Conservation (phyloP, 1,284 basidiomycete species). For the Ustanciosporium gigantosporum region DNA sequence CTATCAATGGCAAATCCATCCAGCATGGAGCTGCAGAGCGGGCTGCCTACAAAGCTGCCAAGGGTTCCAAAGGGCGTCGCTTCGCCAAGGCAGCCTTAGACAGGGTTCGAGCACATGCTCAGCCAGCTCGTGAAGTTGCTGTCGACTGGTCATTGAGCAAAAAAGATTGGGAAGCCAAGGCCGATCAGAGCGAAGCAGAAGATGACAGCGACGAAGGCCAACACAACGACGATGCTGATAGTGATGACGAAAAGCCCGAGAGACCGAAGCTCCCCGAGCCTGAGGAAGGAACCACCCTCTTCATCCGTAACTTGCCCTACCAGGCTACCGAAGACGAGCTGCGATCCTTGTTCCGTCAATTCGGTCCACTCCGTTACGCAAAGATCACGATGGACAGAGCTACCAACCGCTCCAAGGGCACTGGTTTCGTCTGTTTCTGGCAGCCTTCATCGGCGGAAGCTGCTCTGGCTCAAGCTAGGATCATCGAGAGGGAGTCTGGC, state of each 20-base stretch:
- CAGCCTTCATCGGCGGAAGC: constrained; percentile 85
- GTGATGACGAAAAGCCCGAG: constrained; percentile 56
- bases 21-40: constrained; percentile 72
- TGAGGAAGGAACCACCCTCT: constrained; percentile 78
- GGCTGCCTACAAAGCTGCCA: constrained; percentile 68
- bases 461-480: constrained; percentile 74
- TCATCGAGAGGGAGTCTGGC: constrained; percentile 50
- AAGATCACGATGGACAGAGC: constrained; percentile 83
- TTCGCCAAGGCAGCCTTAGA: constrained; percentile 64
- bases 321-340: constrained; percentile 66
- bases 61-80: constrained; percentile 72
- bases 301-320: constrained; percentile 92
- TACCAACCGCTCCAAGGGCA: constrained; percentile 85
- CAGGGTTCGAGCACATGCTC: constrained; percentile 33
- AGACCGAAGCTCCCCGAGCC: constrained; percentile 49
- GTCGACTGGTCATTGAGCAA: constrained; percentile 98
- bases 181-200: constrained; percentile 66
- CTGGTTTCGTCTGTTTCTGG: constrained; percentile 98
- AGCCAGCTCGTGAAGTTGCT: constrained; percentile 73
- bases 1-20: constrained; percentile 76
- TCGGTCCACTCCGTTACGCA: constrained; percentile 90
- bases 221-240: constrained; percentile 55
- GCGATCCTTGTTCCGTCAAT: constrained; percentile 64
- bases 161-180: constrained; percentile 78
- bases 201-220: constrained; percentile 60